Percentiles rank a stretch among this genome's conserved stretches.
These are phyloP conservation scores for Dovyalis caffra DNA, from an alignment of 345 rosid genomes.

Conservation along the genomic window DNA sequence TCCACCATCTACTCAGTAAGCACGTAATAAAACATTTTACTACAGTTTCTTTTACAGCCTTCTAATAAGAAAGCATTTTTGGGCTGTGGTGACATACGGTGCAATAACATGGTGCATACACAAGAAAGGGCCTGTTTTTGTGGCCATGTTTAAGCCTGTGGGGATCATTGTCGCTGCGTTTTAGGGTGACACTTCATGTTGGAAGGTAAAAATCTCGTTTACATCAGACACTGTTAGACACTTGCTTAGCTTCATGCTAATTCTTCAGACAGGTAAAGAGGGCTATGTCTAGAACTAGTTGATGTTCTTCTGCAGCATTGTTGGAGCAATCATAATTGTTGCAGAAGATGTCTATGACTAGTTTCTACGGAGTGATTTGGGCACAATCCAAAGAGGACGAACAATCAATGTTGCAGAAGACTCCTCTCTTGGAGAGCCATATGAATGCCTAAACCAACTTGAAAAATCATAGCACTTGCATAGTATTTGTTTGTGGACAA, in stretches of 20 bases:
- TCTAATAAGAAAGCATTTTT: background rate
- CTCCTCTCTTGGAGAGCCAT: constrained; percentile 30
- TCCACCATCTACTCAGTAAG: constrained; percentile 46
- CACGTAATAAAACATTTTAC: background rate
- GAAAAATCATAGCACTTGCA: background rate
- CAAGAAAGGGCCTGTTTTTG: constrained; percentile 58
- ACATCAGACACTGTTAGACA: background rate
- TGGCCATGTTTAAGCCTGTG: constrained; percentile 58
- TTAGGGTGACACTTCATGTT: constrained; percentile 36
- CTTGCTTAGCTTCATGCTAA: background rate
- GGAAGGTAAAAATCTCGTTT: constrained; percentile 40
- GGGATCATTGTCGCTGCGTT: constrained; percentile 54
- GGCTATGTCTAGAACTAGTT: background rate
- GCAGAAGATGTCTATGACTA: no score
- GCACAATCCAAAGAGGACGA: constrained; percentile 40
- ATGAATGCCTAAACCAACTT: constrained; percentile 9
- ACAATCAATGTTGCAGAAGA: constrained; percentile 5
- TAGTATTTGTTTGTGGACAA: background rate
- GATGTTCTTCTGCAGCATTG: constrained; percentile 29
- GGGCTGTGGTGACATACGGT: constrained; percentile 42
- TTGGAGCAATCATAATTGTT: constrained; percentile 45
- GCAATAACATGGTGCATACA: constrained; percentile 43
- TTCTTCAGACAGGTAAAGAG: background rate
- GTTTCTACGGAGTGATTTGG: constrained; percentile 59
- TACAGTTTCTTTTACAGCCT: no score